Percentiles rank a stretch among this genome's conserved stretches.
Conservation (phyloP, 2,329 filamentous ascomycete genomes). For the Sporothrix brasiliensis region DNA sequence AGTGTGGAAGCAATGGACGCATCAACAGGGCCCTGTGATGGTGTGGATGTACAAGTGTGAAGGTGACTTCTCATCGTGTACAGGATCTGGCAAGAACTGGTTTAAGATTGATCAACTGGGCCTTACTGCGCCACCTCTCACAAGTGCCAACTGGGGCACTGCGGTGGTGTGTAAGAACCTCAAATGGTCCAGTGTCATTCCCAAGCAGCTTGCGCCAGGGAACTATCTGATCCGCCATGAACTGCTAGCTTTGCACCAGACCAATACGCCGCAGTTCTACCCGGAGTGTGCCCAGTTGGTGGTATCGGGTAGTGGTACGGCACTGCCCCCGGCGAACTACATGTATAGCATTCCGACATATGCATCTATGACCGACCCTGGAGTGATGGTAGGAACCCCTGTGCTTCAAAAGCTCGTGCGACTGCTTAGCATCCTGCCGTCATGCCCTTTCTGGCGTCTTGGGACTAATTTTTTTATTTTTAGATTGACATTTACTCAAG, state of each 20-base stretch:
- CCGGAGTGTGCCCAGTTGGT: constrained; percentile 59
- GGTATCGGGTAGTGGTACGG: constrained; percentile 53
- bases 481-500: constrained; percentile 53
- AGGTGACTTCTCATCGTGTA: constrained; percentile 50
- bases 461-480: not conserved
- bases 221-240: constrained; percentile 62
- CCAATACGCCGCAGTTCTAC: constrained; percentile 57
- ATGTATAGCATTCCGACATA: constrained; percentile 52
- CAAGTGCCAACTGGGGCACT: constrained; percentile 49
- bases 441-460: not conserved
- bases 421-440: not conserved
- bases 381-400: constrained; percentile 41
- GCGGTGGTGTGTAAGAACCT: constrained; percentile 49
- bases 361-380: constrained; percentile 51
- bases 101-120: constrained; percentile 62
- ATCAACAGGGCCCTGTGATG: constrained; percentile 62
- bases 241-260: constrained; percentile 58
- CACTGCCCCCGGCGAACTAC: constrained; percentile 46
- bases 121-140: constrained; percentile 38
- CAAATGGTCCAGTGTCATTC: constrained; percentile 55
- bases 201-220: constrained; percentile 52
- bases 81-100: constrained; percentile 57
- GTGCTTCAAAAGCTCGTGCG: not conserved
- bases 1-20: constrained; percentile 60
- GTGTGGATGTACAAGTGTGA: constrained; percentile 59